Base-by-base conservation (phyloP, 768 basidiomycete species). In the Chlorophyllum brunneum region DNA sequence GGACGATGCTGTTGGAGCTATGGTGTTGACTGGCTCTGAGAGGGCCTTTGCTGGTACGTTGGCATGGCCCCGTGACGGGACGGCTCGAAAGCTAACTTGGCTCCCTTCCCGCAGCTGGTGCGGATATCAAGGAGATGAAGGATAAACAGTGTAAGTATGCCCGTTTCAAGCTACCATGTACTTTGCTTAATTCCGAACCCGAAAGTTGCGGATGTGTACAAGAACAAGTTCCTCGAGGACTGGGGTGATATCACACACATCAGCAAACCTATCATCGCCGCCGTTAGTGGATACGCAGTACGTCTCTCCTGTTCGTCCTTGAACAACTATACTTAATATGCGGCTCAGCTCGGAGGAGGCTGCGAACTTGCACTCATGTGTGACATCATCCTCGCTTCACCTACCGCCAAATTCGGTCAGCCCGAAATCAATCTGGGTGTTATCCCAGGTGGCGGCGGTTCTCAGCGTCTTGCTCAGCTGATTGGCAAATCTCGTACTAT, bases 71-170 rank as follows among this genome's bases (percentile, higher is more conserved):
- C 50, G 10, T 51, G 41, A 13, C 8, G 4, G 5, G 10, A 27
- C 11, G 26, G 11, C 18, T 48, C 15, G 24, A 16, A 18, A 27
- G 16, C 34, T 38, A 11, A 38, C 23, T 10, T 13, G 11, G 8
- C 46, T 20, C 11, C 22, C 16, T 5, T 16, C 20, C 5, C 27
- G 20, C 29, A 93, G 94, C 94, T 61, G 94, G 95, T 2, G 95
- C 95, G 18, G 95, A 99, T 69, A 98, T 99, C 71, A 98, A 97
- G 73, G 94, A 98, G 71, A 98, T 98, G 95, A 94, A 93, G 69
- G 91, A 95, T 71, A 94, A 94, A 70, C 73, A 84, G 54, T 97
- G 92, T 93, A 62, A 63, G 82, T 69, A 23, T 41, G 8, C 51
- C n/a, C 18, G 20, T 51, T 42, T 20, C 54, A 5, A 24, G 24